Base-by-base conservation (phyloP, 176 grass and related monocot species). In the Musa beccarii region DNA sequence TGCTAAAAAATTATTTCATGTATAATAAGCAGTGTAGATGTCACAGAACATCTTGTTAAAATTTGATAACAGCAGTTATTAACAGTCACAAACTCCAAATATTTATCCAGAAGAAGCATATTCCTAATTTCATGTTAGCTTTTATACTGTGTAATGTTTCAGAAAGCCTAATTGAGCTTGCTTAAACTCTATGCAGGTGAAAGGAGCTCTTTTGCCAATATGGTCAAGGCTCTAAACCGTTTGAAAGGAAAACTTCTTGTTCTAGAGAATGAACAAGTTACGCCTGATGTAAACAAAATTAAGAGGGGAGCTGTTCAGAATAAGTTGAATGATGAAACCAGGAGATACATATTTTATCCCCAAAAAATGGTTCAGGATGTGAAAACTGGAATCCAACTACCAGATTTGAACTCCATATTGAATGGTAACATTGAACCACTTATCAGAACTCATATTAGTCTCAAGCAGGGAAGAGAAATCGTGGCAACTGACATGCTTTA, bases 131-230 rank as follows among this genome's bases (percentile, higher is more conserved):
- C 10, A 17, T 69, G 13, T 34, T 34, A 14, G 14, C 13, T 13
- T 23, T 4, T 68, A 4, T 28, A 0, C 34, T 13, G 13, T 68
- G 25, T 49, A 34, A 5, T 49, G 8, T 49, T 49, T 66, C 10
- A 9, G 13, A 49, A 69, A 29, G 34, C 29, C 1, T 17, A 49
- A 26, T 75, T 75, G 2, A 83, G 20, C 61, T 71, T 76, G 13
- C 1, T 0, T 28, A 63, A 23, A 66, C 13, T 85, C 16, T 89
- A 53, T 26, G 51, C 84, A 98, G 94, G 88, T 74, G 94, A 98
- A 77, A 91, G 94, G 86, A 98, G 86, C 77, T 79, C 81, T 68
- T 93, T 98, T 25, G 85, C 94, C 51, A 98, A 98, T 78, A 91
- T 85, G 81, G 54, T 89, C 43, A 98, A 98, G 80, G 90, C 90